These are phyloP conservation scores for Xylariaceae sp. DNA, from an alignment of 2,329 filamentous ascomycete species.

Conservation along the genomic window DNA sequence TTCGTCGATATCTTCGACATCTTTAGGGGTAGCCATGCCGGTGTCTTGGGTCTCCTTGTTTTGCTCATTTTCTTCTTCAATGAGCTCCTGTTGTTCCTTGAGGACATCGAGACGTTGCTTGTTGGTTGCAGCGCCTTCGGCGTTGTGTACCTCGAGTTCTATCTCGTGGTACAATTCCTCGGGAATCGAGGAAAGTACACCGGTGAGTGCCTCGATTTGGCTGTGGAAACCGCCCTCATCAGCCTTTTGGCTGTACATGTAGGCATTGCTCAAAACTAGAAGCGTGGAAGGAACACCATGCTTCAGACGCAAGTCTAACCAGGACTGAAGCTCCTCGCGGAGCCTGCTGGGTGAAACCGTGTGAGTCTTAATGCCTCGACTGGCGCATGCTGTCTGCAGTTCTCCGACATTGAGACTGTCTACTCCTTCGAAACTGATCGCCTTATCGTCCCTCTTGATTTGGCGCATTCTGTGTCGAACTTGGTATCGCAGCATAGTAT, in stretches of 20 bases:
- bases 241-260: conserved; percentile 77
- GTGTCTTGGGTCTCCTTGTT: conserved; percentile 74
- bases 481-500: conserved; percentile 96
- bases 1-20: conserved; percentile 91
- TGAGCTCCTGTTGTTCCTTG: conserved; percentile 97
- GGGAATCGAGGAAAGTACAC: conserved; percentile 89
- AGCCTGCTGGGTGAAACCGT: conserved; percentile 85
- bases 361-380: conserved; percentile 87
- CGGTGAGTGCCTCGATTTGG: conserved; percentile 89
- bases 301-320: conserved; percentile 89
- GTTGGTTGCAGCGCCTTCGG: conserved; percentile 96
- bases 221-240: conserved; percentile 82
- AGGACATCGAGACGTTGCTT: conserved; percentile 97
- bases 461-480: conserved; percentile 97
- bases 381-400: conserved; percentile 86
- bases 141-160: conserved; percentile 94
- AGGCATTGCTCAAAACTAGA: conserved; percentile 92
- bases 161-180: conserved; percentile 99
- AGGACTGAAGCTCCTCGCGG: conserved; percentile 85
- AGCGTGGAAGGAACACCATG: conserved; percentile 96
- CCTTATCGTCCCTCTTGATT: conserved; percentile 96
- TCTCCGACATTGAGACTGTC: conserved; percentile 90
- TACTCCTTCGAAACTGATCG: conserved; percentile 90
- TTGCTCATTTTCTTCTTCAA: conserved; percentile 94
- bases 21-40: conserved; percentile 72